Base-by-base conservation (phyloP, 495 filamentous ascomycete genomes). In the Aspergillus indologenus region DNA sequence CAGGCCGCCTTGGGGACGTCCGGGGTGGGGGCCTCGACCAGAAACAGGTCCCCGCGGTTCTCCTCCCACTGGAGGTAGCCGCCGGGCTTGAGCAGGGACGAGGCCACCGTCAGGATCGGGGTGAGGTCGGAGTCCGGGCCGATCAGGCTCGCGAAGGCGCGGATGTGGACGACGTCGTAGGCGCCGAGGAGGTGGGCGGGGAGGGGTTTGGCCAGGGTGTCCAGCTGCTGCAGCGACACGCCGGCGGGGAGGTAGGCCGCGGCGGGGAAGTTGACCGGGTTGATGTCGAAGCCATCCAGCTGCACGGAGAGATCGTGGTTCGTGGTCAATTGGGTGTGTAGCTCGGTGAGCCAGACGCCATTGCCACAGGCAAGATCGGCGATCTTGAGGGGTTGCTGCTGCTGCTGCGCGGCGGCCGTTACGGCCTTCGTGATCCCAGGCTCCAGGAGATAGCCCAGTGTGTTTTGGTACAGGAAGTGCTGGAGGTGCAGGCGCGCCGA, bases 381-480 rank as follows among this genome's bases (percentile, higher is more conserved):
- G 46, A 49, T 49, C 20, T 49, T 49, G 11, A 49, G 46, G 12
- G 46, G 46, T 18, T 49, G 46, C 18, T 20, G 18, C 11, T n/a
- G n/a, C n/a, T n/a, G n/a, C n/a, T n/a, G n/a, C n/a, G n/a, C n/a
- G n/a, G 46, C 11, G 18, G 46, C 18, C 9, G 18, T 17, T 18
- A 49, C 11, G 46, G 46, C 20, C 18, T 49, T 20, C 18, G 17
- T 18, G 18, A 49, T 8, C 1, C 8, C 9, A 18, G 46, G 46
- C 18, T 49, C 46, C 19, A 49, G 18, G 18, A 49, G 46, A 20
- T 49, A 49, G 46, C 46, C 46, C 1, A 49, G 46, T 11, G 46
- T 49, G 46, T 49, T 49, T 49, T 49, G 46, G 46, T 21, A 49
- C 19, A 49, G 46, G 46, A 49, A 49, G 46, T 49, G 46, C 18